Evolutionary conservation across 441 rosid genomes (phyloP), one percentile per base, ranked within the genome.

Genomic region (Viola pubescens): DNA sequence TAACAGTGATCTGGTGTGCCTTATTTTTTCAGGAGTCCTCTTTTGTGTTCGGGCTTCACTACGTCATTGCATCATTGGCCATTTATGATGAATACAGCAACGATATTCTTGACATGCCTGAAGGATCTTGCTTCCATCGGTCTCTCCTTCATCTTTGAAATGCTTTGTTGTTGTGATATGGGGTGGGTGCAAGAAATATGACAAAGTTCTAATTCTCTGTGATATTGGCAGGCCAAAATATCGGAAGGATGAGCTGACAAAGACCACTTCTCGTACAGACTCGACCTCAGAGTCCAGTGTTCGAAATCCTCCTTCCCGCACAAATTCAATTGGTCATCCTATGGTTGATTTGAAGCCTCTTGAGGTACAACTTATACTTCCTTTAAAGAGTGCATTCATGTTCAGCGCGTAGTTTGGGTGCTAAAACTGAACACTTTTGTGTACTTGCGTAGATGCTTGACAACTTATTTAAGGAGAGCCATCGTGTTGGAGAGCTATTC

Each of bases 71-170:
- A 16, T 83, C 95, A 26, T 69, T 87, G 74, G 75, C 98, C 6
- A 77, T 94, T 41, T 89, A 83, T 11, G 97, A 94, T 49, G 98
- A 94, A 75, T 89, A 94, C 82, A 86, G 97, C 74, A 94, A 88
- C 10, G 98, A 94, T 62, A 61, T 84, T 59, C 90, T 94, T 55
- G 97, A 83, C 82, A 77, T 89, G 97, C 86, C 82, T 0, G 98
- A 89, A 75, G 94, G 96, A 68, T 86, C 98, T 73, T 94, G 94
- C 79, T 86, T 94, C 78, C 89, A 95, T 3, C 89, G 97, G 87
- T 84, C 66, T 62, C 16, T 6, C 0, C 8, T 69, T 63, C 51
- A 5, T 26, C 66, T 67, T 59, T 46, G 44, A n/a, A 39, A 39
- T 56, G 13, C 59, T 42, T 41, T 47, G 45, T 44, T 47, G 7